phyloP scores from a whole-genome alignment of 495 filamentous ascomycete genomes.

The Opeltia flavorubescens region DNA sequence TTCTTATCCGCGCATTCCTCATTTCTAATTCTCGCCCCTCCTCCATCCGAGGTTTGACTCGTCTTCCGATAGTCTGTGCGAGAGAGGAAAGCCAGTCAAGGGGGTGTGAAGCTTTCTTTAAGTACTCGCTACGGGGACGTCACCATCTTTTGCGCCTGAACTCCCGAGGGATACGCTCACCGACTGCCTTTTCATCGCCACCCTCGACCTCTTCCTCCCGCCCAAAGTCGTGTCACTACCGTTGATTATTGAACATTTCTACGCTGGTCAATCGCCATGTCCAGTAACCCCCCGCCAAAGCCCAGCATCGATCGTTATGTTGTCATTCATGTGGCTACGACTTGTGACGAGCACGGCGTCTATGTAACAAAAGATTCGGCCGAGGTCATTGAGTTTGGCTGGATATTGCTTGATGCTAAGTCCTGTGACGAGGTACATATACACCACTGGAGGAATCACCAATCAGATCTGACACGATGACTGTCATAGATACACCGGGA shows the following conservation, averaged over 20 bases:
- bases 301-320: slow-evolving; percentile 85
- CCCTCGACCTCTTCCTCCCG: background rate
- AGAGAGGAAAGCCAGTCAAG: too few relatives aligned
- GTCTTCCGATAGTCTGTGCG: too few relatives aligned
- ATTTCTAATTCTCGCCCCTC: too few relatives aligned
- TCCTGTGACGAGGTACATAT: slow-evolving; percentile 70
- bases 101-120: too few relatives aligned
- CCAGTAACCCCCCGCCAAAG: slow-evolving; percentile 18
- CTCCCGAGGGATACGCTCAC: background rate
- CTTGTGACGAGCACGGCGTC: slow-evolving; percentile 96
- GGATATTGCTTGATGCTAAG: slow-evolving; percentile 89
- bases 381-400: slow-evolving; percentile 96
- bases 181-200: too few relatives aligned
- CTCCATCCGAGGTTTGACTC: too few relatives aligned
- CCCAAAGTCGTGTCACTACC: background rate
- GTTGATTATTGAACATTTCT: background rate
- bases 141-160: background rate
- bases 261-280: slow-evolving; percentile 14
- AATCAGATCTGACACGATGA: background rate
- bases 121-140: background rate
- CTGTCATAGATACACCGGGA: slow-evolving; percentile 68
- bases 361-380: slow-evolving; percentile 99
- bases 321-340: slow-evolving; percentile 95
- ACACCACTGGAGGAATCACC: slow-evolving; percentile 10
- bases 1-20: too few relatives aligned